These are phyloP conservation scores for Lecanicillium sp. DNA, from an alignment of 2,329 filamentous ascomycete species.

Conservation along the genomic window DNA sequence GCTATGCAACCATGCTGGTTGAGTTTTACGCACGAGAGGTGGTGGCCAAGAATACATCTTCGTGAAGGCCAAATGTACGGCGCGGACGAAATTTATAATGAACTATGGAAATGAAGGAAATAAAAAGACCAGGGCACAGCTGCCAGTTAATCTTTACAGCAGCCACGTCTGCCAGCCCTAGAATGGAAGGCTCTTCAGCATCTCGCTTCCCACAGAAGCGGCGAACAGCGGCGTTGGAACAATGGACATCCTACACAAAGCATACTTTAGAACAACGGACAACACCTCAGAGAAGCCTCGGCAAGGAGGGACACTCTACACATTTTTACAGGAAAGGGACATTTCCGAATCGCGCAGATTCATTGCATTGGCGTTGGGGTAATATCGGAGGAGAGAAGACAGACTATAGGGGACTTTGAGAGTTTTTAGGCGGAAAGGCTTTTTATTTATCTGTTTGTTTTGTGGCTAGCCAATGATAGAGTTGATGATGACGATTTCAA, in stretches of 20 bases:
- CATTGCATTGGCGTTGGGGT: constrained; percentile 8
- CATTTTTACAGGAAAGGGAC: no score
- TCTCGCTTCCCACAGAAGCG: no score
- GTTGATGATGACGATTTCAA: no score
- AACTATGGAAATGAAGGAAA: neutral
- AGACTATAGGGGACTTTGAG: no score
- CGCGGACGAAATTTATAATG: neutral
- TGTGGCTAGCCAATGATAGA: no score
- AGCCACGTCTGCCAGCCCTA: neutral
- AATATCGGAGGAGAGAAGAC: neutral
- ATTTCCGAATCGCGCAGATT: constrained; percentile 9
- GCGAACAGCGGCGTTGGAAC: no score
- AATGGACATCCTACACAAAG: no score
- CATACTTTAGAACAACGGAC: no score
- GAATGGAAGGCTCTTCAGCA: no score
- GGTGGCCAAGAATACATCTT: constrained; percentile 35
- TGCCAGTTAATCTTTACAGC: constrained; percentile 3
- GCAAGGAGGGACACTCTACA: constrained; percentile 1
- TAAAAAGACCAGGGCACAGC: neutral
- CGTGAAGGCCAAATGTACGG: neutral
- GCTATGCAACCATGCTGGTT: constrained; percentile 96
- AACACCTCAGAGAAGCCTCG: no score
- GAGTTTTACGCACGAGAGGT: constrained; percentile 96
- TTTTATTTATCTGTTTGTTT: no score
- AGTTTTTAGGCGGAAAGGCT: no score